A percentile compares a stretch with the other conserved stretches of the same genome.
Conservation (phyloP, 2,329 filamentous ascomycete genomes). For the Metarhizium brunneum region DNA sequence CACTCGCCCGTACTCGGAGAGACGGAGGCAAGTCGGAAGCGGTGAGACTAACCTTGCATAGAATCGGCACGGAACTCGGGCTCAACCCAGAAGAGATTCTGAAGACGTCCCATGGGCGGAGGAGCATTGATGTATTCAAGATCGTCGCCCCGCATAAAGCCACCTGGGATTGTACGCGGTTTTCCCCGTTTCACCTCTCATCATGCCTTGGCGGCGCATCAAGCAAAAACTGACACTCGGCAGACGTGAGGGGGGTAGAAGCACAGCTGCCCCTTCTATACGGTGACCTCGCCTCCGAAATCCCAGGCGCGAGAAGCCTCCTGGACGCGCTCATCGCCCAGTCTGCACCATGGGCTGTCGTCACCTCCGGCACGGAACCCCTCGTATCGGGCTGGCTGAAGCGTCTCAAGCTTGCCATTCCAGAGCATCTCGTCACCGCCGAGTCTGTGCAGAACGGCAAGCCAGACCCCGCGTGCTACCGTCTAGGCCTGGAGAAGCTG, state of each 20-base stretch:
- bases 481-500: constrained; percentile 55
- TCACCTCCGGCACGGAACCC: constrained; percentile 60
- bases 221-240: neutral
- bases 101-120: constrained; percentile 80
- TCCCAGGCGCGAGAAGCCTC: constrained; percentile 70
- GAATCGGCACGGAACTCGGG: constrained; percentile 74
- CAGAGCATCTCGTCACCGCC: constrained; percentile 60
- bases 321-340: constrained; percentile 55
- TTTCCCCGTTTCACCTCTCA: neutral
- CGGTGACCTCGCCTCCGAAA: constrained; percentile 71
- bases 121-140: constrained; percentile 78
- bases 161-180: constrained; percentile 75
- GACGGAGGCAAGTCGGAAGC: neutral
- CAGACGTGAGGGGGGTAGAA: constrained; percentile 75
- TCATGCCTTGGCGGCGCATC: neutral
- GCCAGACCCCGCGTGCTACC: constrained; percentile 68
- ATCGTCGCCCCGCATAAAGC: constrained; percentile 76
- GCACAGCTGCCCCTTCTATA: constrained; percentile 66
- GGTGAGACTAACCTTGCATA: constrained; percentile 21
- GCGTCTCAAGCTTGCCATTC: constrained; percentile 54
- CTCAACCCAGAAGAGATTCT: constrained; percentile 79
- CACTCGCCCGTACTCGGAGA: neutral
- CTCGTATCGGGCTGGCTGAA: constrained; percentile 66
- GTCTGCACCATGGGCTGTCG: constrained; percentile 74
- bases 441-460: constrained; percentile 70